A percentile compares a stretch with the other conserved stretches of the same genome.
phyloP scores from a whole-genome alignment of 768 basidiomycete species.

The Pulveroboletus ravenelii region DNA sequence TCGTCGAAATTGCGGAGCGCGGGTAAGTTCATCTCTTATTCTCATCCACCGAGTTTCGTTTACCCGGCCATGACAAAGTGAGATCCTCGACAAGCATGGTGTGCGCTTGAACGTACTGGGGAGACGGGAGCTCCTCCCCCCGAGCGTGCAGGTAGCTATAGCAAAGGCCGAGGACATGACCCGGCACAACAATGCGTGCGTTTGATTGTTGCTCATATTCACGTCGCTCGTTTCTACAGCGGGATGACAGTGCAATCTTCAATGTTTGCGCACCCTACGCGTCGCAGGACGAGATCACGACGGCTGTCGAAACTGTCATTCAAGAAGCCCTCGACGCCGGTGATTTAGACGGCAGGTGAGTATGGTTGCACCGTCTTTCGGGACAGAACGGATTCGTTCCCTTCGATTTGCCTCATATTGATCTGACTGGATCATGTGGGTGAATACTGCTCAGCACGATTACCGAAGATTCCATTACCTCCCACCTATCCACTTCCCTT shows the following conservation, averaged over 20 bases:
- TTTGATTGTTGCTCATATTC: neutral
- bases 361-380: neutral
- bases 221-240: neutral
- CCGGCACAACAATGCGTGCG: constrained; percentile 61
- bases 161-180: constrained; percentile 75
- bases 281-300: constrained; percentile 86
- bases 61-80: constrained; percentile 40
- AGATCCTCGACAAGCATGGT: constrained; percentile 75
- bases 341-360: constrained; percentile 26
- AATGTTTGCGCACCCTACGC: constrained; percentile 94
- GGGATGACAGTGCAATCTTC: constrained; percentile 63
- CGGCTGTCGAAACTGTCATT: constrained; percentile 50
- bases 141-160: constrained; percentile 64
- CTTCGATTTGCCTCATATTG: constrained; percentile 6
- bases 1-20: constrained; percentile 71
- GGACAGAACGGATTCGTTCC: neutral
- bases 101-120: constrained; percentile 85
- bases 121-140: constrained; percentile 67
- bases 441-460: constrained; percentile 36
- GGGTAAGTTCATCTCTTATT: constrained; percentile 52
- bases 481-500: constrained; percentile 59
- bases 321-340: constrained; percentile 32
- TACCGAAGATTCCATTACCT: constrained; percentile 63
- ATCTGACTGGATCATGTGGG: neutral
- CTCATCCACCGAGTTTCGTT: neutral